These are phyloP conservation scores for Vigna trinervia DNA, from an alignment of 306 rosid species.

Conservation along the genomic window DNA sequence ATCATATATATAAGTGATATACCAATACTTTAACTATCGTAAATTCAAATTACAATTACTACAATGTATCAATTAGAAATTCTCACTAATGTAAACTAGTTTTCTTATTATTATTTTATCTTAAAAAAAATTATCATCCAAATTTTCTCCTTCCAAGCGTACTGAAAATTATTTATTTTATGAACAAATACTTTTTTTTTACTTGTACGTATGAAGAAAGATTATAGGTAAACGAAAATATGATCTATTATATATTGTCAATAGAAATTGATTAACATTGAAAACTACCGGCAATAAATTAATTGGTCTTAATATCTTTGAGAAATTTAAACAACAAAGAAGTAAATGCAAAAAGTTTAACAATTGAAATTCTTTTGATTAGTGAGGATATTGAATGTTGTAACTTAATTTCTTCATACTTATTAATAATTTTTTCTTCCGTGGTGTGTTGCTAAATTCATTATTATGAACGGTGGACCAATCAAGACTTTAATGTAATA, in stretches of 20 bases:
- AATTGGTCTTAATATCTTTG: not conserved
- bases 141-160: too few relatives aligned
- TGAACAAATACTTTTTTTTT: too few relatives aligned
- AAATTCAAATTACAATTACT: too few relatives aligned
- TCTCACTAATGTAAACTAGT: too few relatives aligned
- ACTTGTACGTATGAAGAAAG: not conserved
- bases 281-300: not conserved
- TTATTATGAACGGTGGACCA: not conserved
- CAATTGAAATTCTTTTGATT: not conserved
- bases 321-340: slow-evolving; percentile 1
- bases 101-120: too few relatives aligned
- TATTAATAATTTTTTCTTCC: not conserved
- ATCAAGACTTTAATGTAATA: not conserved
- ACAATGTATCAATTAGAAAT: too few relatives aligned
- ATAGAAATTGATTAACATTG: not conserved
- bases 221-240: not conserved
- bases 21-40: too few relatives aligned
- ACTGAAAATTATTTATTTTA: too few relatives aligned
- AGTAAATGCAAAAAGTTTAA: not conserved
- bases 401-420: not conserved
- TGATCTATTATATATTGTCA: not conserved
- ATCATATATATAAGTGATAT: too few relatives aligned
- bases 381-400: not conserved
- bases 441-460: not conserved
- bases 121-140: too few relatives aligned